phyloP scores from a whole-genome alignment of 1,284 basidiomycete genomes.

The Sanghuangporus baumii region DNA sequence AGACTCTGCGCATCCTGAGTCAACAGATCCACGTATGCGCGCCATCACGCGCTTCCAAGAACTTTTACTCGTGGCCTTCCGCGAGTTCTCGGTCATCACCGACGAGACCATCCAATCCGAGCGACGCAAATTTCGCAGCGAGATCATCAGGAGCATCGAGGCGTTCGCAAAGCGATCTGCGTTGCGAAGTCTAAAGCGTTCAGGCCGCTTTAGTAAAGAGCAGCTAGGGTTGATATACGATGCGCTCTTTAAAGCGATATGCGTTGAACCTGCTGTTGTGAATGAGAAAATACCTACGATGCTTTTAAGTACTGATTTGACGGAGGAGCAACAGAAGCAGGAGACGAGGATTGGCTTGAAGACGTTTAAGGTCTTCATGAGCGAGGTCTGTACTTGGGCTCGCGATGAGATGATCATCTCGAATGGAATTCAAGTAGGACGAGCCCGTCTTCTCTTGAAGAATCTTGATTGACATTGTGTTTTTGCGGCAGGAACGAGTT shows the following conservation, averaged over 20 bases:
- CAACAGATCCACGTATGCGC: slow-evolving; percentile 83
- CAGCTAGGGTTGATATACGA: slow-evolving; percentile 90
- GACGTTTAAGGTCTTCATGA: slow-evolving; percentile 89
- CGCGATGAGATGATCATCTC: slow-evolving; percentile 90
- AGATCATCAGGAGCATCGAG: slow-evolving; percentile 93
- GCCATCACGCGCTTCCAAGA: slow-evolving; percentile 99
- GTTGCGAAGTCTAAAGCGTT: slow-evolving; percentile 80
- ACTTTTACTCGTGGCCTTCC: slow-evolving; percentile 90
- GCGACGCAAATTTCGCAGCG: slow-evolving; percentile 81
- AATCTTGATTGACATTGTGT: slow-evolving; percentile 18
- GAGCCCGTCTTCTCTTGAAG: not conserved
- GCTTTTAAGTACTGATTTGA: slow-evolving; percentile 46
- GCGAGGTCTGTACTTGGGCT: slow-evolving; percentile 95
- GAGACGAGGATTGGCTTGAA: slow-evolving; percentile 85
- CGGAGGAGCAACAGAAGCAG: slow-evolving; percentile 64
- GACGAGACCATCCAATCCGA: slow-evolving; percentile 93
- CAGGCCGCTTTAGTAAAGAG: slow-evolving; percentile 84
- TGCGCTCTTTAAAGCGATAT: slow-evolving; percentile 84
- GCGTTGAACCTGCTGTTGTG: slow-evolving; percentile 62
- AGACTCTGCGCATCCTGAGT: slow-evolving; percentile 90
- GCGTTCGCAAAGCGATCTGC: slow-evolving; percentile 94
- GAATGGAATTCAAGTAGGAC: slow-evolving; percentile 79
- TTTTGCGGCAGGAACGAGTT: slow-evolving; percentile 56
- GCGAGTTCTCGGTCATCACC: slow-evolving; percentile 95
- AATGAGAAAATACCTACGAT: slow-evolving; percentile 40